A percentile compares a stretch with the other conserved stretches of the same genome.
These are phyloP conservation scores for Neurospora sp. DNA, from an alignment of 495 filamentous ascomycete genomes.

Conservation along the genomic window DNA sequence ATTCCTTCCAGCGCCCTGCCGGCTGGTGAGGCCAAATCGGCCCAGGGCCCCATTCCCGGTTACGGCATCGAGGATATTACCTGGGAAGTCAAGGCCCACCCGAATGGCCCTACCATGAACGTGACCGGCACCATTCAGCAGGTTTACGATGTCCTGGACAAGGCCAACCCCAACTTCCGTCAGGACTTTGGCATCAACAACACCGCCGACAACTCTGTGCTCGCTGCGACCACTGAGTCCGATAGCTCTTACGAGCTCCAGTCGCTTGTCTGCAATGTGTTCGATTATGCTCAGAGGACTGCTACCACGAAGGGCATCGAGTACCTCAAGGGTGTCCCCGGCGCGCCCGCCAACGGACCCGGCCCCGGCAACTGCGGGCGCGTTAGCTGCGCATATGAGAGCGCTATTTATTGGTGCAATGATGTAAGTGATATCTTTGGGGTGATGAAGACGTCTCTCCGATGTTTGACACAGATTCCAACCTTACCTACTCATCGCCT, in stretches of 20 bases:
- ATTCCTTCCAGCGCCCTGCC: background rate
- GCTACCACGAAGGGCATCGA: constrained; percentile 13
- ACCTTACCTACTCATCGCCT: background rate
- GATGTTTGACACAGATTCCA: background rate
- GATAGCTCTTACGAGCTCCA: background rate
- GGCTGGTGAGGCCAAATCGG: background rate
- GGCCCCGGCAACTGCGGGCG: constrained; percentile 17
- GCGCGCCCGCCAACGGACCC: constrained; percentile 7
- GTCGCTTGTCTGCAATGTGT: background rate
- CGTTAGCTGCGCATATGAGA: constrained; percentile 12
- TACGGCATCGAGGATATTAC: constrained; percentile 3
- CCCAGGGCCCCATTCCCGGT: background rate
- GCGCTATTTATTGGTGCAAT: constrained; percentile 23
- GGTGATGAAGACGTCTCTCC: background rate
- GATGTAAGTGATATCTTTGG: constrained; percentile 8
- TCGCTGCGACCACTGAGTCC: background rate
- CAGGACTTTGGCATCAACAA: constrained; percentile 8
- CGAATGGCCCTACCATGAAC: constrained; percentile 1
- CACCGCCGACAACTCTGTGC: background rate
- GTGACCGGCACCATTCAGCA: constrained; percentile 11
- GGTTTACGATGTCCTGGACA: constrained; percentile 1
- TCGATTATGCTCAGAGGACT: background rate
- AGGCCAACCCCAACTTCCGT: constrained; percentile 13
- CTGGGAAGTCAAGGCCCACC: constrained; percentile 6
- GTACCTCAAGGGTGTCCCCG: constrained; percentile 8